These are phyloP conservation scores for Westerdykella ornata DNA, from an alignment of 2,329 filamentous ascomycete species.

Conservation along the genomic window DNA sequence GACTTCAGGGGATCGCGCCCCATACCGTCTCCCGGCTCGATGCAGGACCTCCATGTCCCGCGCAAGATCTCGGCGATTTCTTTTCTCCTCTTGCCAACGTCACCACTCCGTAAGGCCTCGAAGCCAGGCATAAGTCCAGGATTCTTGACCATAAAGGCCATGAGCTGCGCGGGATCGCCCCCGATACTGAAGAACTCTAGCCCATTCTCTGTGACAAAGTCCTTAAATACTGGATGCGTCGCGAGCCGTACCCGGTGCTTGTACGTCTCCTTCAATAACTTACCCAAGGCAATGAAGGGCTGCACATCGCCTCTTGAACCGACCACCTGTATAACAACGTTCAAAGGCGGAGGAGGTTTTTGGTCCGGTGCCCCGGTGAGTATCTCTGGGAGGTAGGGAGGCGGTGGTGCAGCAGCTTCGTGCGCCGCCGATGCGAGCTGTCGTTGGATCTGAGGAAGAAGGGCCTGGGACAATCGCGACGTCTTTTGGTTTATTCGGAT, in stretches of 20 bases:
- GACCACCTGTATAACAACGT: slow-evolving; percentile 46
- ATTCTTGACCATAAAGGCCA: slow-evolving; percentile 86
- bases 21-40: slow-evolving; percentile 65
- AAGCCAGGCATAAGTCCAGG: slow-evolving; percentile 79
- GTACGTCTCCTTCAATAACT: slow-evolving; percentile 45
- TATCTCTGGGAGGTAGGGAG: slow-evolving; percentile 66
- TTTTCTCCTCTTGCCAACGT: slow-evolving; percentile 65
- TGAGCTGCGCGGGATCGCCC: slow-evolving; percentile 45
- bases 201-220: slow-evolving; percentile 46
- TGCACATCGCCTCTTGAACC: slow-evolving; percentile 47
- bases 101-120: slow-evolving; percentile 67
- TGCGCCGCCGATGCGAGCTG: slow-evolving; percentile 36
- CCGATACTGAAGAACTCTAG: slow-evolving; percentile 49
- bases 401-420: slow-evolving; percentile 53
- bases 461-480: slow-evolving; percentile 31
- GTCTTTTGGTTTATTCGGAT: slow-evolving; percentile 38
- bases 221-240: slow-evolving; percentile 45
- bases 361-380: slow-evolving; percentile 60
- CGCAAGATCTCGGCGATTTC: slow-evolving; percentile 74
- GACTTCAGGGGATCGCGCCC: slow-evolving; percentile 47
- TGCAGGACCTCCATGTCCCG: slow-evolving; percentile 81
- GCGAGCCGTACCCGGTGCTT: slow-evolving; percentile 44
- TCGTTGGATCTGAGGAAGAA: slow-evolving; percentile 35
- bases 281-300: slow-evolving; percentile 46
- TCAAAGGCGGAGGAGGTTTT: slow-evolving; percentile 44